These are phyloP conservation scores for Neltuma alba DNA, from an alignment of 306 rosid genomes.

Conservation along the genomic window DNA sequence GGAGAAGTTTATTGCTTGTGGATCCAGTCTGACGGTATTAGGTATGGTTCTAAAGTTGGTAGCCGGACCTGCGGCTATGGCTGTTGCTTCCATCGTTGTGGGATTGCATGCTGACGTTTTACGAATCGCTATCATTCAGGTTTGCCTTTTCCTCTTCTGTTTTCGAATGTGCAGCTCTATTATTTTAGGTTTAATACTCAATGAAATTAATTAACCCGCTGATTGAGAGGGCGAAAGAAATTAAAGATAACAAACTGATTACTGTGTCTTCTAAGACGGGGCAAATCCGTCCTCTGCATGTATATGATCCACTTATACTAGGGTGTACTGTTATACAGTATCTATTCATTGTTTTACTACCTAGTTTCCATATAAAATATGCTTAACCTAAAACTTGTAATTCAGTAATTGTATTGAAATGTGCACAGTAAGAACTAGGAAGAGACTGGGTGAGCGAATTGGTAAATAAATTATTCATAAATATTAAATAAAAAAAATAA, in stretches of 20 bases:
- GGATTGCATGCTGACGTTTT: conserved; percentile 88
- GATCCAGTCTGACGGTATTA: conserved; percentile 51
- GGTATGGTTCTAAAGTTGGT: conserved; percentile 85
- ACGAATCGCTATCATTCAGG: conserved; percentile 89
- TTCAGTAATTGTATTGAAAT: too few species aligned
- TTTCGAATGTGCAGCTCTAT: too few species aligned
- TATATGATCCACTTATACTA: too few species aligned
- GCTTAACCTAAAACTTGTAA: neutral
- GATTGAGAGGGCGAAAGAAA: neutral
- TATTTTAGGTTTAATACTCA: neutral
- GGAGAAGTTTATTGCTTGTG: conserved; percentile 78
- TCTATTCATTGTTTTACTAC: too few species aligned
- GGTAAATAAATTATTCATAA: neutral
- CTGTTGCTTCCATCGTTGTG: conserved; percentile 68
- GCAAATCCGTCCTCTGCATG: neutral
- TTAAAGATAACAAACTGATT: neutral
- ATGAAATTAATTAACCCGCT: neutral
- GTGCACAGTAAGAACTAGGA: neutral
- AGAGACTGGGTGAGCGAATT: neutral
- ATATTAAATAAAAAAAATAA: neutral
- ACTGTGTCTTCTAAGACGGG: neutral
- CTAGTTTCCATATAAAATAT: too few species aligned
- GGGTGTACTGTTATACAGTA: too few species aligned
- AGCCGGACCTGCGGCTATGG: conserved; percentile 96
- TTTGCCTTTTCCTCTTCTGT: neutral